Evolutionary conservation across 495 filamentous ascomycete genomes (phyloP), one percentile per base, ranked within the genome.

Genomic region (Ramalina intermedia): DNA sequence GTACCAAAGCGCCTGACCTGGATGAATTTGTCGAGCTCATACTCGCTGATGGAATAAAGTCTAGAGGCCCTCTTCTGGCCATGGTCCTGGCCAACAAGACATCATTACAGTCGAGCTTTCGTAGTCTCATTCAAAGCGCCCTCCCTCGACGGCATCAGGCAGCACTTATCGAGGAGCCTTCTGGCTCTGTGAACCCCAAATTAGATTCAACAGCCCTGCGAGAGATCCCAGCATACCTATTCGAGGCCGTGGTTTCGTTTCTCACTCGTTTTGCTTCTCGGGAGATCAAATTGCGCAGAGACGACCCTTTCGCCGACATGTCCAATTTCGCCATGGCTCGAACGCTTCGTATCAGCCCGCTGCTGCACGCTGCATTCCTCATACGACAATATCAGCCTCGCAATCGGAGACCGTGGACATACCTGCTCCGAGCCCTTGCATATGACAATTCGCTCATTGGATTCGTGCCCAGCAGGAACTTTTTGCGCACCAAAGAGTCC

Each of bases 1-100:
- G 61, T 18, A 68, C 65, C 9, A 69, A 73, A 39, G 69, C 78
- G 14, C 82, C 82, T 2, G 67, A 67, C 0, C 37, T 75, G 7
- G 62, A 77, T 17, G 67, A 70, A 11, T 66, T 85, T 23, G 66
- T 75, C 27, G 53, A 70, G 4, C 61, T 71, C 47, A 81, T 85
- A 72, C 54, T 65, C 20, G 53, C 60, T 1, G 65, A 74, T 18
- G 66, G 65, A 3, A 52, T 82, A 23, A 59, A 56, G 27, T 69
- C 73, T 7, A 52, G 58, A 2, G 62, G 57, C 0, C 59, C 59
- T 36, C 70, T 74, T 33, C 50, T 81, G 5, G 64, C 63, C 1
- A 61, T 71, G 27, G 61, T 81, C 33, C 47, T 82, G n/a, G 56
- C 59, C 3, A 61, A 66, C 35, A 69, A 71, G 12, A 52, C 55